A percentile compares a stretch with the other conserved stretches of the same genome.
These are phyloP conservation scores for Leptographium wingfieldii DNA, from an alignment of 2,329 filamentous ascomycete genomes.

Conservation along the genomic window DNA sequence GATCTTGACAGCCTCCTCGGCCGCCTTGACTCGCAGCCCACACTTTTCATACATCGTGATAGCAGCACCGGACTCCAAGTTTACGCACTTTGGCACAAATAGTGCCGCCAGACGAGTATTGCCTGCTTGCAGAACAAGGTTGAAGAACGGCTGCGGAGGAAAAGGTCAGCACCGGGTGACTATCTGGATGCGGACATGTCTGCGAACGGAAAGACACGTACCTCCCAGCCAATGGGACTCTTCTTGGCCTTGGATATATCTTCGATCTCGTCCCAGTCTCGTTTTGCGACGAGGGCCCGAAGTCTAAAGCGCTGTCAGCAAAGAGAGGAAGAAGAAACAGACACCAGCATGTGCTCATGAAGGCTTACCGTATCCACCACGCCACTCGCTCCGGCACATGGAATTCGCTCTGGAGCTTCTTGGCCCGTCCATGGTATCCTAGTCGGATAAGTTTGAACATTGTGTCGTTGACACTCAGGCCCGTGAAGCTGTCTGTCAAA, in stretches of 20 bases:
- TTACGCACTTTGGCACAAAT: slow-evolving; percentile 81
- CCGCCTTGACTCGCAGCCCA: slow-evolving; percentile 76
- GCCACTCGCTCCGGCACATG: slow-evolving; percentile 82
- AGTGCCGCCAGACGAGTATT: slow-evolving; percentile 73
- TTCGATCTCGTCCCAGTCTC: slow-evolving; percentile 88
- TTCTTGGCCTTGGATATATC: slow-evolving; percentile 68
- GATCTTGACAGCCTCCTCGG: slow-evolving; percentile 75
- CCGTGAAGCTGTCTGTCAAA: slow-evolving; percentile 62
- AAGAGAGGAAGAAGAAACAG: not conserved
- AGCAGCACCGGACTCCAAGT: slow-evolving; percentile 52
- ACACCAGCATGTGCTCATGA: not conserved
- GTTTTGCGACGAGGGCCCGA: slow-evolving; percentile 74
- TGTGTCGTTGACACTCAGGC: slow-evolving; percentile 81
- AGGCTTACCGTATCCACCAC: slow-evolving; percentile 59
- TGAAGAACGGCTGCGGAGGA: slow-evolving; percentile 64
- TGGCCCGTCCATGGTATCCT: slow-evolving; percentile 72
- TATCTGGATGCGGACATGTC: not conserved
- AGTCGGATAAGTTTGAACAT: slow-evolving; percentile 76
- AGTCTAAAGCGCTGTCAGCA: slow-evolving; percentile 36
- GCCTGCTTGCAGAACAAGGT: slow-evolving; percentile 74
- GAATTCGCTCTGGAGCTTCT: slow-evolving; percentile 84
- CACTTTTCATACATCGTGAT: slow-evolving; percentile 96
- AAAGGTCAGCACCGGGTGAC: not conserved
- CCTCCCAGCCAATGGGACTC: slow-evolving; percentile 93
- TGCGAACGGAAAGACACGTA: slow-evolving; percentile 29